Percentiles rank a stretch among this genome's conserved stretches.
These are phyloP conservation scores for Geranium rotundifolium DNA, from an alignment of 345 rosid genomes.

Conservation along the genomic window DNA sequence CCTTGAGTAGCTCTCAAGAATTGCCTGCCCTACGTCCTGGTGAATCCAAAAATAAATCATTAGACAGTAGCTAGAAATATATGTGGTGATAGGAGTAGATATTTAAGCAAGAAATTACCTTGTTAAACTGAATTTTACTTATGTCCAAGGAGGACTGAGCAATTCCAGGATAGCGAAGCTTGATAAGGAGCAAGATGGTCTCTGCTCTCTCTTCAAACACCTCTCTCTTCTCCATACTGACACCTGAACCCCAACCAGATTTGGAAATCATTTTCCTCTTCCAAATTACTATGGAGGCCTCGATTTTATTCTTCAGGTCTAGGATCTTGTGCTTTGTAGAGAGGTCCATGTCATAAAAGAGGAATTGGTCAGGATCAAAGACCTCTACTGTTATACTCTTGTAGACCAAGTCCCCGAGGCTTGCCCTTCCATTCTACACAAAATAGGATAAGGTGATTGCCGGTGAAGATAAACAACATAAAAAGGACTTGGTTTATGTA, in stretches of 20 bases:
- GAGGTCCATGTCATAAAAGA: slow-evolving; percentile 44
- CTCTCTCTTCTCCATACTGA: slow-evolving; percentile 82
- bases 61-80: background rate
- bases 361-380: slow-evolving; percentile 72
- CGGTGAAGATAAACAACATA: background rate
- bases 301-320: slow-evolving; percentile 75
- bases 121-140: slow-evolving; percentile 70
- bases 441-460: background rate
- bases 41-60: slow-evolving; percentile 1
- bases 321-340: slow-evolving; percentile 76
- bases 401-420: slow-evolving; percentile 73
- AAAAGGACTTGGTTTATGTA: too few species aligned
- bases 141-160: slow-evolving; percentile 79
- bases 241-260: slow-evolving; percentile 76
- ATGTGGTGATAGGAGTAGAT: background rate
- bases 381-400: slow-evolving; percentile 58
- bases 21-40: slow-evolving; percentile 80
- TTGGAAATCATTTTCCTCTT: slow-evolving; percentile 73
- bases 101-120: slow-evolving; percentile 29
- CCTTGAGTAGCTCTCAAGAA: slow-evolving; percentile 80
- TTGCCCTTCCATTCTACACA: slow-evolving; percentile 68
- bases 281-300: slow-evolving; percentile 89
- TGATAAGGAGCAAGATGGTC: slow-evolving; percentile 61
- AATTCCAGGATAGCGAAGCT: slow-evolving; percentile 70
- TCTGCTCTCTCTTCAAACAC: slow-evolving; percentile 85